Base-by-base conservation (phyloP, 176 grass and related monocot species). In the Raddia guianensis region DNA sequence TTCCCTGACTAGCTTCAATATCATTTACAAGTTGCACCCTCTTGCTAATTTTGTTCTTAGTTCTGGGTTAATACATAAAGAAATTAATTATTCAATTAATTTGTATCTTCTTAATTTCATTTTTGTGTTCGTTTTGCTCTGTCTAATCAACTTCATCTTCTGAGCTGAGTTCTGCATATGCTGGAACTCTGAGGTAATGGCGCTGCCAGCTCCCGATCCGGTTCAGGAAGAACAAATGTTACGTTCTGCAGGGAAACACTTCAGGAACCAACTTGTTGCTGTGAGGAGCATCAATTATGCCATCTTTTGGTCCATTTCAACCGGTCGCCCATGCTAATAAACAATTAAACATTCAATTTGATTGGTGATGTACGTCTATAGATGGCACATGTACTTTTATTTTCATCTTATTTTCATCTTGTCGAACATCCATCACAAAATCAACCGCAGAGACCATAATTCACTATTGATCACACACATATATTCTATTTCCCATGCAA, bases 281-380 rank as follows among this genome's bases (percentile, higher is more conserved):
- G 86, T 77, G 48, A 95, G 90, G 80, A 89, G 83, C 67, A 86
- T 85, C 62, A 83, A 88, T 42, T 98, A 98, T 62, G 88, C 90
- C 34, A 45, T 98, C 63, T 98, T 98, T 83, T 98, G 96, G 92
- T 93, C 90, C 40, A 63, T 82, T 63, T 86, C 92, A 62, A 74
- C 59, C 72, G 74, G 75, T 11, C 86, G 83, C 35, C 78, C 83
- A 77, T 88, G 90, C 90, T 98, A 95, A 81, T 48, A 46, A 95
- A 81, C 43, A 46, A 46, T 34, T 60, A 35, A 0, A 32, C 33
- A 14, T 20, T 14, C 12, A 42, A 40, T 27, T 11, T 6, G 3
- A 12, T 42, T 57, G 12, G 5, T 56, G 7, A 42, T 53, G 62
- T 43, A 47, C 27, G 27, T 27, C 1, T 27, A 27, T 27, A 27